phyloP scores from a whole-genome alignment of 2,329 filamentous ascomycete genomes.

The Endoconidiophora polonica region DNA sequence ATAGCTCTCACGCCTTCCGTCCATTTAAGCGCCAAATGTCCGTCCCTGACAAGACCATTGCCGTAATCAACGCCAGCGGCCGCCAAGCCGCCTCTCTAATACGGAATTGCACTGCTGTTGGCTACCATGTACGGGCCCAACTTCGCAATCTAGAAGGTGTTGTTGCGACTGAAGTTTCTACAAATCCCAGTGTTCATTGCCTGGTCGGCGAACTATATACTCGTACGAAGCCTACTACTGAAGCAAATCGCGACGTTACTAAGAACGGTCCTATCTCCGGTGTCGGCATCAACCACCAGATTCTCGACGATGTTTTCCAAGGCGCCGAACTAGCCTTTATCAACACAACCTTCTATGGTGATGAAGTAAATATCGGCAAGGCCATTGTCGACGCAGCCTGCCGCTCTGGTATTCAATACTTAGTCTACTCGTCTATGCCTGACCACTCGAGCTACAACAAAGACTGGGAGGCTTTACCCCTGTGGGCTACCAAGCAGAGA shows the following conservation, averaged over 20 bases:
- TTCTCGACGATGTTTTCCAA: slow-evolving; percentile 65
- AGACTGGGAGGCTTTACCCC: slow-evolving; percentile 64
- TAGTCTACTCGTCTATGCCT: slow-evolving; percentile 94
- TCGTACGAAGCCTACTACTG: slow-evolving; percentile 32
- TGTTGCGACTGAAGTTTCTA: slow-evolving; percentile 71
- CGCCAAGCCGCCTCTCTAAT: slow-evolving; percentile 92
- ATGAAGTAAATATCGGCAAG: slow-evolving; percentile 79
- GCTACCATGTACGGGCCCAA: slow-evolving; percentile 85
- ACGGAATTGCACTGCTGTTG: slow-evolving; percentile 81
- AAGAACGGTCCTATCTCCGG: slow-evolving; percentile 45
- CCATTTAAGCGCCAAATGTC: slow-evolving; percentile 42
- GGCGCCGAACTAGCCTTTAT: slow-evolving; percentile 85
- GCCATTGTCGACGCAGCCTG: slow-evolving; percentile 82
- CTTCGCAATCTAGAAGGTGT: slow-evolving; percentile 74
- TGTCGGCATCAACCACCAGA: slow-evolving; percentile 50
- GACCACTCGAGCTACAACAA: slow-evolving; percentile 71
- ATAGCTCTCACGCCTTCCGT: slow-evolving; percentile 44
- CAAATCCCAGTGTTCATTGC: slow-evolving; percentile 58
- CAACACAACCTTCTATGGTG: slow-evolving; percentile 94
- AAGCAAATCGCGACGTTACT: slow-evolving; percentile 43
- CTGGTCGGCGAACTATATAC: slow-evolving; percentile 49
- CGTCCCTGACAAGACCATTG: slow-evolving; percentile 60
- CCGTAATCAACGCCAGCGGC: slow-evolving; percentile 88
- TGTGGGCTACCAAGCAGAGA: slow-evolving; percentile 85
- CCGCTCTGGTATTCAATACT: slow-evolving; percentile 69